A percentile compares a stretch with the other conserved stretches of the same genome.
Conservation (phyloP, 192 early-diverging fungal genomes). For the Backusella liffmaniae region DNA sequence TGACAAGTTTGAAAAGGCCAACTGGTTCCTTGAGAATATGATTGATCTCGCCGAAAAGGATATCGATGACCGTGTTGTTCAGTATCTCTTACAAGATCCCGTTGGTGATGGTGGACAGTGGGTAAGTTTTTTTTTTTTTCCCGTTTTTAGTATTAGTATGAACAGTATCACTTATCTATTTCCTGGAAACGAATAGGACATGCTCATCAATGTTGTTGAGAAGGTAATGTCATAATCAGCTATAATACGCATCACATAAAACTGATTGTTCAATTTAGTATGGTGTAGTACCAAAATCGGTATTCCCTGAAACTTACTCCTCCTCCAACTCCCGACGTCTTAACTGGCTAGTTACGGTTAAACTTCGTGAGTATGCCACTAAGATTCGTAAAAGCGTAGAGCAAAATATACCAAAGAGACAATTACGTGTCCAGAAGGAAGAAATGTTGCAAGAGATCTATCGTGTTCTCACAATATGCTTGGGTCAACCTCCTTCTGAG, state of each 20-base stretch:
- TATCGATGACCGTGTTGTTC: constrained; percentile 65
- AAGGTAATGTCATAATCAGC: constrained; percentile 35
- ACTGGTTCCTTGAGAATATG: constrained; percentile 80
- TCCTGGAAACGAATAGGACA: constrained; percentile 37
- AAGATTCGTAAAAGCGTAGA: constrained; percentile 44
- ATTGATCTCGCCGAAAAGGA: constrained; percentile 62
- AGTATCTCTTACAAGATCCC: constrained; percentile 66
- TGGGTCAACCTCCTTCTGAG: constrained; percentile 71
- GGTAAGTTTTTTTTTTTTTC: constrained; percentile 5
- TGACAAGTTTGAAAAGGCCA: constrained; percentile 83
- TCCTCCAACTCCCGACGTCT: constrained; percentile 62
- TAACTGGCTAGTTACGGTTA: constrained; percentile 61
- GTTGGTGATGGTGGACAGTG: constrained; percentile 75
- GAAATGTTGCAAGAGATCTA: constrained; percentile 67
- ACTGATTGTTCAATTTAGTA: constrained; percentile 35
- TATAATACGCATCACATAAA: not conserved
- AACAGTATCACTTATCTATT: too few relatives aligned
- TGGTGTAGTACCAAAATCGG: constrained; percentile 68
- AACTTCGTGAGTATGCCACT: constrained; percentile 69
- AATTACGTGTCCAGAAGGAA: constrained; percentile 54
- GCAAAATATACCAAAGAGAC: constrained; percentile 38
- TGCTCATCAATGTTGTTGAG: constrained; percentile 73
- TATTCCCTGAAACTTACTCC: constrained; percentile 68
- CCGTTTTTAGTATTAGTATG: too few relatives aligned
- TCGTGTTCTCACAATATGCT: constrained; percentile 63